Evolutionary conservation across 108 stramenopile genomes (phyloP), one percentile per base, ranked within the genome.

Genomic region (Pseudonitzschia multiseries): DNA sequence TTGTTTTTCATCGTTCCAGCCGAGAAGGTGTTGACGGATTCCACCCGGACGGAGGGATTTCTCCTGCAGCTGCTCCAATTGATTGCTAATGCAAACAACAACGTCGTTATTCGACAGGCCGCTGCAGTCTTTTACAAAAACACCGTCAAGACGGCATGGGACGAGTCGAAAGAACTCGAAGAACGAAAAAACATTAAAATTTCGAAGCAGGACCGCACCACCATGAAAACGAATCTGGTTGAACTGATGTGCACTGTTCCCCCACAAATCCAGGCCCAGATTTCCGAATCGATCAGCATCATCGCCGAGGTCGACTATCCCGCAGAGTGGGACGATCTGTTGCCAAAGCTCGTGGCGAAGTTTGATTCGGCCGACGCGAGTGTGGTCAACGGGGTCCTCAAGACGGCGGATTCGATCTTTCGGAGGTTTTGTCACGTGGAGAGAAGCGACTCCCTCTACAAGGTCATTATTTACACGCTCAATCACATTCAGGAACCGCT

Each of bases 121-220:
- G 97, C 96, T 18, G 97, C 98, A 0, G 92, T 99, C 22, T 91
- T 94, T 71, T 98, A 98, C 86, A 99, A 98, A 64, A 99, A 98
- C 83, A 65, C 97, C 53, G 89, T 98, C 73, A 97, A 97, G 91
- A 91, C 91, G 31, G 87, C 89, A 41, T 99, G 99, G 99, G 94
- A 91, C 65, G 85, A 82, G 59, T 84, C 93, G 31, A 84, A 86
- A 31, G 79, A 79, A 29, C 82, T 76, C n/a, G 79, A 85, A 18
- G 86, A 80, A 15, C 79, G 78, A 14, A 79, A 81, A 21, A 85
- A 77, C 20, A 84, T 85, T 24, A 59, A 68, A 33, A 77, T 87
- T 69, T 76, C 83, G 13, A 73, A 68, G 12, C 36, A 82, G 1
- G 99, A 99, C 75, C 95, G 97, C 22, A 76, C 65, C 20, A 57